Conservation (phyloP, 768 basidiomycete species). For the Postia placenta region DNA sequence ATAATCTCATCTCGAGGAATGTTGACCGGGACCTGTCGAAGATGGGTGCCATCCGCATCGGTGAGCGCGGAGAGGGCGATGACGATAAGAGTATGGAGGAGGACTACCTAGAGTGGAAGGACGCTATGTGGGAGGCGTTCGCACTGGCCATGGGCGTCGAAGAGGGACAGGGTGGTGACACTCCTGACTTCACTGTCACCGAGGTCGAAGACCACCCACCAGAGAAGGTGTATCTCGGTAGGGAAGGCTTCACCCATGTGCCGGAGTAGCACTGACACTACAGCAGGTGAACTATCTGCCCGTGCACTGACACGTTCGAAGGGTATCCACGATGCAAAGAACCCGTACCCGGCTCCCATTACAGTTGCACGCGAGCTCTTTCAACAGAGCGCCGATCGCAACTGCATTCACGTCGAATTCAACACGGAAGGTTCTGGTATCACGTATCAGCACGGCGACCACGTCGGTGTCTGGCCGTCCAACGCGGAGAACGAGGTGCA, state of each 20-base stretch:
- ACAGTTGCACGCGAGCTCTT: constrained; percentile 79
- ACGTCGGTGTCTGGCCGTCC: constrained; percentile 94
- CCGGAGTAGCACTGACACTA: no score
- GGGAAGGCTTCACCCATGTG: no score
- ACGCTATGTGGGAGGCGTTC: constrained; percentile 92
- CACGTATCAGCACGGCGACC: constrained; percentile 98
- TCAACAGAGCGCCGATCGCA: constrained; percentile 61
- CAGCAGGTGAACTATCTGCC: constrained; percentile 90
- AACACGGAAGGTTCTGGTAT: constrained; percentile 92
- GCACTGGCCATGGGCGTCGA: constrained; percentile 81
- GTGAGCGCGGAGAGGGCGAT: constrained; percentile 91
- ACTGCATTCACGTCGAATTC: constrained; percentile 93
- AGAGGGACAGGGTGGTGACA: constrained; percentile 94
- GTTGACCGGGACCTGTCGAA: constrained; percentile 68
- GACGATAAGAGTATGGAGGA: constrained; percentile 99
- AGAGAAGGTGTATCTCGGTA: constrained; percentile 93
- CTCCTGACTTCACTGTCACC: constrained; percentile 88
- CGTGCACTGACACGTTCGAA: constrained; percentile 90
- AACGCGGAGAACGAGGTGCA: constrained; percentile 92
- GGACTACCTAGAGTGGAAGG: constrained; percentile 99
- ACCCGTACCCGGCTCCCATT: constrained; percentile 89
- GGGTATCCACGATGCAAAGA: constrained; percentile 97
- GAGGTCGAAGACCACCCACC: constrained; percentile 68
- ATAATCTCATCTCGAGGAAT: constrained; percentile 82
- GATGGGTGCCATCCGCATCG: constrained; percentile 82